Percentiles rank a stretch among this genome's conserved stretches.
phyloP scores from a whole-genome alignment of 139 green algal species.

The Chlamydomonas asymmetrica region DNA sequence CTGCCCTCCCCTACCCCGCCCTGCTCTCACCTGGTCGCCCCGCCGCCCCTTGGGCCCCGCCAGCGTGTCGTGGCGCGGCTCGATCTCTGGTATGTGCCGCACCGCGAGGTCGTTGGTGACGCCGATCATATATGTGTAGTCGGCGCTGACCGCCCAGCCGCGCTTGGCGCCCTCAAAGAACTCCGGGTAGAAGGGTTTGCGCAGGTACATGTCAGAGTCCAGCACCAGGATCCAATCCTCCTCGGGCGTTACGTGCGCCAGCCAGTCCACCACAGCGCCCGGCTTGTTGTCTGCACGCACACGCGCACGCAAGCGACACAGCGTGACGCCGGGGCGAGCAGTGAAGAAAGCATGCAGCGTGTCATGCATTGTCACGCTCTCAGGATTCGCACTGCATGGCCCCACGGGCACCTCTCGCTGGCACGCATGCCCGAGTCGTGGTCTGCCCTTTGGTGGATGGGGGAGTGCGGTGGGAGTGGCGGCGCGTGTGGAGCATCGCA shows the following conservation, averaged over 20 bases:
- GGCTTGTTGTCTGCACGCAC: slow-evolving; percentile 77
- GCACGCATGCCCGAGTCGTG: no score
- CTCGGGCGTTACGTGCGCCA: slow-evolving; percentile 35
- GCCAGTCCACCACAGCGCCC: slow-evolving; percentile 73
- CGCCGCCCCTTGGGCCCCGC: slow-evolving; percentile 46
- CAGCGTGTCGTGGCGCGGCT: slow-evolving; percentile 68
- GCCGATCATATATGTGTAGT: slow-evolving; percentile 51
- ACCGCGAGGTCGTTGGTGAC: slow-evolving; percentile 67
- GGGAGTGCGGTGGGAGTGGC: no score
- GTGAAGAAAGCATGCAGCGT: background rate
- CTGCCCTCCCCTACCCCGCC: background rate
- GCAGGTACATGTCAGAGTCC: slow-evolving; percentile 55
- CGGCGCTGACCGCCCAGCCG: slow-evolving; percentile 39
- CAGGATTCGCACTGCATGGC: no score
- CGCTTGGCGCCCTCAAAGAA: slow-evolving; percentile 38
- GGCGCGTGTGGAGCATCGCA: no score
- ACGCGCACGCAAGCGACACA: no score
- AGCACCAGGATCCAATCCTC: slow-evolving; percentile 49
- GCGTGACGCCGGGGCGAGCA: no score
- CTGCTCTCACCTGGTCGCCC: slow-evolving; percentile 39
- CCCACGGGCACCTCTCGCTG: no score
- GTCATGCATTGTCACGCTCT: no score
- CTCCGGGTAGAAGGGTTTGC: slow-evolving; percentile 45
- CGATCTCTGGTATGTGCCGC: slow-evolving; percentile 67
- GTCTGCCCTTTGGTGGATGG: no score